Evolutionary conservation across 2,329 filamentous ascomycete genomes (phyloP).

Genomic region (Cryphonectria parasitica): DNA sequence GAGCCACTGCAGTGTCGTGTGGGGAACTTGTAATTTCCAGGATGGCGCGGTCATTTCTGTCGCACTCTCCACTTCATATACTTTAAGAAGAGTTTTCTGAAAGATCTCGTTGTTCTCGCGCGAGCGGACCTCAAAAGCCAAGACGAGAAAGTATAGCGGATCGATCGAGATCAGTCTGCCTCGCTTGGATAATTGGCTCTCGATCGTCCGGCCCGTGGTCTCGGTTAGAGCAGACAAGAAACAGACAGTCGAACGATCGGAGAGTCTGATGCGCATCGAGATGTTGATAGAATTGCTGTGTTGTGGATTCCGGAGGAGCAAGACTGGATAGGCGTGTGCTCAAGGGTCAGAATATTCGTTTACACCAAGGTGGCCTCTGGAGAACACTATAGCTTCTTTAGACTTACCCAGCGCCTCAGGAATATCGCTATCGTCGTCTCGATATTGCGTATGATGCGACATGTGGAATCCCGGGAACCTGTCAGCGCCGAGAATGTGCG

Average conservation of each 20-base stretch:
- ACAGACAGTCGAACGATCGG: slow-evolving; percentile 15
- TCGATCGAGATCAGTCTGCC: slow-evolving; percentile 3
- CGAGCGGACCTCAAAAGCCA: slow-evolving; percentile 13
- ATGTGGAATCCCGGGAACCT: slow-evolving; percentile 14
- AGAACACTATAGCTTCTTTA: neutral
- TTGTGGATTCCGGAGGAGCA: slow-evolving; percentile 14
- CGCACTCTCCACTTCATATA: slow-evolving; percentile 16
- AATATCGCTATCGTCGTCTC: neutral
- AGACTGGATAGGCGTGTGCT: neutral
- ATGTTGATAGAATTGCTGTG: slow-evolving; percentile 16
- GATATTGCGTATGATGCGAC: slow-evolving; percentile 19
- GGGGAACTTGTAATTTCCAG: slow-evolving; percentile 16
- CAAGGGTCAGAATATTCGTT: neutral
- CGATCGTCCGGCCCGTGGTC: neutral
- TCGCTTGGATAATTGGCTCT: neutral
- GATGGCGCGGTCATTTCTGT: slow-evolving; percentile 19
- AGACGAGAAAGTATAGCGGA: slow-evolving; percentile 16
- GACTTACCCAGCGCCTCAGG: slow-evolving; percentile 14
- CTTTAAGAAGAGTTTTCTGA: slow-evolving; percentile 13
- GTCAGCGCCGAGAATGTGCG: slow-evolving; percentile 1
- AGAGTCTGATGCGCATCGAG: slow-evolving; percentile 16
- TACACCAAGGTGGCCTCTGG: too few species aligned
- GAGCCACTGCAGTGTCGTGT: slow-evolving; percentile 16
- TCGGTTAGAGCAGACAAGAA: slow-evolving; percentile 11
- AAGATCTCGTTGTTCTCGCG: slow-evolving; percentile 15